These are phyloP conservation scores for Bipolaris bicolor DNA, from an alignment of 2,329 filamentous ascomycete species.

Conservation along the genomic window DNA sequence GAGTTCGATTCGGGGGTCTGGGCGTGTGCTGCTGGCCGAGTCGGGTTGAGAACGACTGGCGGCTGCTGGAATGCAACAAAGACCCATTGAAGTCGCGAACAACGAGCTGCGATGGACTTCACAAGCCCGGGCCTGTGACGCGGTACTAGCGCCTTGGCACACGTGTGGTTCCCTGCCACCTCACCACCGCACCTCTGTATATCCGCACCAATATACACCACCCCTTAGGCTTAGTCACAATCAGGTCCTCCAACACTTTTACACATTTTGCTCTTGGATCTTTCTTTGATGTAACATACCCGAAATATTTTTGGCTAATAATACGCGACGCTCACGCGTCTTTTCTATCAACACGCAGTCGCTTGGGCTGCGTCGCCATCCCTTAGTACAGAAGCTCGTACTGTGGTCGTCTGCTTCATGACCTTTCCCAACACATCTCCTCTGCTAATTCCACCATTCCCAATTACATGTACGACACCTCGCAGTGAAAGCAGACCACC, in stretches of 20 bases:
- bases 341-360: slow-evolving; percentile 7
- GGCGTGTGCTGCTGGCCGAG: slow-evolving; percentile 20
- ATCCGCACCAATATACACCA: not conserved
- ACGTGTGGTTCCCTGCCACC: slow-evolving; percentile 7
- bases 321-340: slow-evolving; percentile 14
- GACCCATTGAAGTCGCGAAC: slow-evolving; percentile 25
- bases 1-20: not conserved
- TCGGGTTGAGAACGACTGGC: slow-evolving; percentile 28
- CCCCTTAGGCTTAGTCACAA: not conserved
- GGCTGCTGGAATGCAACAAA: slow-evolving; percentile 29
- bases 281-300: slow-evolving; percentile 17
- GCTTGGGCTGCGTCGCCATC: not conserved
- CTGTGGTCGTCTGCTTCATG: not conserved
- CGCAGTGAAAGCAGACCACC: slow-evolving; percentile 5
- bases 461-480: slow-evolving; percentile 6
- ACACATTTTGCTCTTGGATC: not conserved
- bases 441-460: not conserved
- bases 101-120: slow-evolving; percentile 14
- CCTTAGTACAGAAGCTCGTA: not conserved
- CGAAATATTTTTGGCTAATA: slow-evolving; percentile 22
- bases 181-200: not conserved
- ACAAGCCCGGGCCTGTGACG: slow-evolving; percentile 16
- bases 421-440: not conserved
- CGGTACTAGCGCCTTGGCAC: slow-evolving; percentile 22
- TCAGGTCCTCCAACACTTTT: not conserved